These are phyloP conservation scores for Colletotrichum ledebouriae DNA, from an alignment of 2,329 filamentous ascomycete genomes.

Conservation along the genomic window DNA sequence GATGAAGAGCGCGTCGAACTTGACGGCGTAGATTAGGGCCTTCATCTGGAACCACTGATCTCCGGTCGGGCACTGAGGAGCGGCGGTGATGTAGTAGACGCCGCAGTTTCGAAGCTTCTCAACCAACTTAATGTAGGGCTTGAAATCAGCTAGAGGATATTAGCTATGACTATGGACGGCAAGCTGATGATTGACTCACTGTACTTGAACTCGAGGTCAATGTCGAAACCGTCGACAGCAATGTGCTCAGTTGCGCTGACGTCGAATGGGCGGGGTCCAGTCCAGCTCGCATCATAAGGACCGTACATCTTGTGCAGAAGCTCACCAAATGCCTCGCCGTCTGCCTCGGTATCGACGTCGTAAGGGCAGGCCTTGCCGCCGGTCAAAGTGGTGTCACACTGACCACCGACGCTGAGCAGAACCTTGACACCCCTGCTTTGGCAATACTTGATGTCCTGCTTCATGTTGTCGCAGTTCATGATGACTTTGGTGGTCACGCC, in stretches of 20 bases:
- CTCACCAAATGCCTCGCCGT: conserved; percentile 54
- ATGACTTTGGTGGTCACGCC: conserved; percentile 50
- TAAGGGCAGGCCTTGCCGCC: conserved; percentile 49
- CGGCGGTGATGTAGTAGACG: conserved; percentile 55
- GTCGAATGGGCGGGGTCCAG: conserved; percentile 57
- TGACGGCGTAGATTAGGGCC: conserved; percentile 55
- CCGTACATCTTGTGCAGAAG: conserved; percentile 57
- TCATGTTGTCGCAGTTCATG: conserved; percentile 53
- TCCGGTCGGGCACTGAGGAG: conserved; percentile 59
- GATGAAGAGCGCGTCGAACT: conserved; percentile 60
- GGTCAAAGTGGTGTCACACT: conserved; percentile 42
- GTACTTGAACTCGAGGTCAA: conserved; percentile 55
- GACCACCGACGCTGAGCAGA: conserved; percentile 58
- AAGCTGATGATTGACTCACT: conserved; percentile 46
- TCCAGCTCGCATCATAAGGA: conserved; percentile 50
- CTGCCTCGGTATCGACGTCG: conserved; percentile 48
- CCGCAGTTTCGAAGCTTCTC: conserved; percentile 51
- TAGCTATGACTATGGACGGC: background rate
- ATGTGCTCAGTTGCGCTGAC: conserved; percentile 45
- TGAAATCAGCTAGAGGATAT: conserved; percentile 47
- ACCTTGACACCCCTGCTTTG: conserved; percentile 58
- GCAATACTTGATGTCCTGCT: conserved; percentile 57
- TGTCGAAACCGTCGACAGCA: conserved; percentile 58
- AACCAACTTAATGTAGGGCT: conserved; percentile 56
- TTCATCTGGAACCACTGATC: conserved; percentile 50